phyloP scores from a whole-genome alignment of 2,329 filamentous ascomycete genomes.

The Phyllosticta ampelicida region DNA sequence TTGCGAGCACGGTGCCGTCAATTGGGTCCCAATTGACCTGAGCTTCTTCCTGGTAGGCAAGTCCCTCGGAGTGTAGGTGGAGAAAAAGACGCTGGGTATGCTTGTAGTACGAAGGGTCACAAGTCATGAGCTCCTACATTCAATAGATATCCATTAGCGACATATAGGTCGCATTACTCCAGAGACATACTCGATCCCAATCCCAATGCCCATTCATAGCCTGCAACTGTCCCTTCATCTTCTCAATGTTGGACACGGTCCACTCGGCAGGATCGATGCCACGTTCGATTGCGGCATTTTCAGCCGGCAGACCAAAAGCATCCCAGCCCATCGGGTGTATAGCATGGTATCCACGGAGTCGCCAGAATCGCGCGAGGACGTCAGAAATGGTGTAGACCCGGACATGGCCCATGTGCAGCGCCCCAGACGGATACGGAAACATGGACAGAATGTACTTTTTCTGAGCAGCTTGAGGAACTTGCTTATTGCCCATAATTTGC shows the following conservation, averaged over 20 bases:
- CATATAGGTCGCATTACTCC: conserved; percentile 9
- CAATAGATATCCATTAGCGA: conserved; percentile 16
- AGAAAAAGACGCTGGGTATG: conserved; percentile 83
- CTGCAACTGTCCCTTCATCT: conserved; percentile 73
- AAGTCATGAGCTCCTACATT: conserved; percentile 67
- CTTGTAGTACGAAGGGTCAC: conserved; percentile 76
- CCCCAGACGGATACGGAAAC: conserved; percentile 88
- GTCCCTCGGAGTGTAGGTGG: conserved; percentile 58
- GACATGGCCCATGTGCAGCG: conserved; percentile 75
- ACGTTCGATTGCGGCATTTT: conserved; percentile 80
- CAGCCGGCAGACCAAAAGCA: conserved; percentile 79
- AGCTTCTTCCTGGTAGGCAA: conserved; percentile 75
- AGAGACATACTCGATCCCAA: conserved; percentile 59
- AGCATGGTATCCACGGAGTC: conserved; percentile 63
- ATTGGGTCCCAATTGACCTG: conserved; percentile 86
- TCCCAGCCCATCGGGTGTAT: conserved; percentile 93
- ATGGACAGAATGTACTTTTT: conserved; percentile 69
- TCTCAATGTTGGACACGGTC: conserved; percentile 69
- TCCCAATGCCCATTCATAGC: conserved; percentile 75
- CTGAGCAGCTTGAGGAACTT: background rate
- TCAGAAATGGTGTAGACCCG: conserved; percentile 88
- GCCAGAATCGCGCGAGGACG: conserved; percentile 65
- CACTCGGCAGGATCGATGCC: conserved; percentile 67
- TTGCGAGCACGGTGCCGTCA: conserved; percentile 80
- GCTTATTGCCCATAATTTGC: conserved; percentile 15